Conservation (phyloP, 1,139 yeast genomes). For the Magnusiomyces paraingens region DNA sequence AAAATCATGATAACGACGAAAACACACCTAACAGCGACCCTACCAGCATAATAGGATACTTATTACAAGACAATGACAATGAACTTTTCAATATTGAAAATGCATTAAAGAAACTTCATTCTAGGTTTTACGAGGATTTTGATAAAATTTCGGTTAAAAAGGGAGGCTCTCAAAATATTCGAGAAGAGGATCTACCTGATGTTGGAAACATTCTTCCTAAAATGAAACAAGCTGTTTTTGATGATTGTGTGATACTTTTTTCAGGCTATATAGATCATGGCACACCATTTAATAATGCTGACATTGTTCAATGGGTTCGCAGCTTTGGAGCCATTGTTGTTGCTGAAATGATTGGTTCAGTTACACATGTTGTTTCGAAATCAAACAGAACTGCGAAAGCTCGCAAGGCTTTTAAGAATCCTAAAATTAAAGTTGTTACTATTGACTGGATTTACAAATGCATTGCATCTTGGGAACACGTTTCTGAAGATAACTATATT, state of each 20-base stretch:
- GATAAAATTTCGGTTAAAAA: conserved; percentile 20
- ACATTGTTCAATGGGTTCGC: conserved; percentile 85
- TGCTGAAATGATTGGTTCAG: conserved; percentile 60
- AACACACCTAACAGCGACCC: conserved; percentile 7
- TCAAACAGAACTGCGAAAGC: conserved; percentile 77
- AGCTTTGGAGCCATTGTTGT: conserved; percentile 89
- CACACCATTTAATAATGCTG: conserved; percentile 54
- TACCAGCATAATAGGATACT: conserved; percentile 29
- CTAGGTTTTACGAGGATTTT: conserved; percentile 52
- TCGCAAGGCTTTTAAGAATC: conserved; percentile 45
- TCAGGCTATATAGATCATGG: conserved; percentile 86
- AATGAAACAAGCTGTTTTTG: conserved; percentile 61
- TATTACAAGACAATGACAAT: conserved; percentile 72
- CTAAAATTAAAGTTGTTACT: conserved; percentile 64
- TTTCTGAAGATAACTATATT: conserved; percentile 55
- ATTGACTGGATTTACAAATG: conserved; percentile 92
- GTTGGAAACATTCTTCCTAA: conserved; percentile 53
- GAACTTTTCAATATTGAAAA: conserved; percentile 62
- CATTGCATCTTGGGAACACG: conserved; percentile 67
- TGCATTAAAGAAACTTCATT: conserved; percentile 59
- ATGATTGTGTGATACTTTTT: conserved; percentile 65
- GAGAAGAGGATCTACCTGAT: conserved; percentile 27
- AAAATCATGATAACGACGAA: neutral
- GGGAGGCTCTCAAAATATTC: conserved; percentile 7
- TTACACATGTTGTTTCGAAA: conserved; percentile 84